These are phyloP conservation scores for Grigorovia yakushimaensis DNA, from an alignment of 805 yeast species.

Conservation along the genomic window DNA sequence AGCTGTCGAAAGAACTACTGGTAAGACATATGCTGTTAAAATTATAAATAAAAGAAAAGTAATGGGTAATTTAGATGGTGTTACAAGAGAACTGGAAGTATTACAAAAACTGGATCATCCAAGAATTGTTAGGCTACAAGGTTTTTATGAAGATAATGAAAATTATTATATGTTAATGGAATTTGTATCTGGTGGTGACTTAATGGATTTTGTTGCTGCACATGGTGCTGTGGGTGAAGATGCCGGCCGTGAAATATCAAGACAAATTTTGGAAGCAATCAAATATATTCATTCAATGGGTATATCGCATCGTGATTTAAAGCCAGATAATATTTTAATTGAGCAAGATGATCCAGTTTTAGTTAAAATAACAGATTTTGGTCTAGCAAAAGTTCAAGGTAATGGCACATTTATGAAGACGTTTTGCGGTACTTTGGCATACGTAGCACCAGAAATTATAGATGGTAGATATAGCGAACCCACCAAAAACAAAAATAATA, in stretches of 20 bases:
- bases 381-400: constrained; percentile 84
- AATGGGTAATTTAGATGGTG: constrained; percentile 70
- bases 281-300: constrained; percentile 82
- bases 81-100: constrained; percentile 76
- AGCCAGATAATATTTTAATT: constrained; percentile 90
- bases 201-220: constrained; percentile 94
- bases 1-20: constrained; percentile 78
- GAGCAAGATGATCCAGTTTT: constrained; percentile 84
- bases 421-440: constrained; percentile 94
- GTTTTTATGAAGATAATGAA: constrained; percentile 75
- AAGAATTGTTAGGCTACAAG: constrained; percentile 71
- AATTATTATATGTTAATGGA: constrained; percentile 90
- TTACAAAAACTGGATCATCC: constrained; percentile 72
- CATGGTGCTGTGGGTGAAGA: constrained; percentile 88
- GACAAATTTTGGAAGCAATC: constrained; percentile 76
- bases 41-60: constrained; percentile 77
- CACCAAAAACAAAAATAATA: neutral
- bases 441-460: constrained; percentile 90
- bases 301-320: constrained; percentile 91
- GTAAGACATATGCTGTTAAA: constrained; percentile 82
- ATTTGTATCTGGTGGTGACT: constrained; percentile 90
- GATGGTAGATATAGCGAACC: constrained; percentile 20
- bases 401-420: constrained; percentile 84
- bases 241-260: constrained; percentile 76
- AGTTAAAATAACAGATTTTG: constrained; percentile 94